Base-by-base conservation (phyloP, 441 rosid species). In the Adansonia gregorii region DNA sequence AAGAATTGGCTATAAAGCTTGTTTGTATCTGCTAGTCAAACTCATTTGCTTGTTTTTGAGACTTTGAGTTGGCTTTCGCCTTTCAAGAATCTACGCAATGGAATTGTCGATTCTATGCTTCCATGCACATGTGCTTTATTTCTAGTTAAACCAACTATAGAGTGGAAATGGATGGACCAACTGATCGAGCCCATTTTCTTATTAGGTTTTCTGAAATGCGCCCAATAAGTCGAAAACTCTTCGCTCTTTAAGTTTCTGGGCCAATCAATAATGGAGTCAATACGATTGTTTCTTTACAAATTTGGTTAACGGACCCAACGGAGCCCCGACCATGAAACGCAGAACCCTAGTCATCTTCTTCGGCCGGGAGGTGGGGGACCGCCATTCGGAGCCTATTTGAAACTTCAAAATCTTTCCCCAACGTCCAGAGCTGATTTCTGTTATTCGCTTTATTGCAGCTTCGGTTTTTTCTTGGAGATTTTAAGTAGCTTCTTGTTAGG, bases 1-100 rank as follows among this genome's bases (percentile, higher is more conserved):
- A 3, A 19, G 52, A 65, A 65, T 64, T n/a, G 31, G 59, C 15
- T 27, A 24, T 6, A 0, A 10, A 24, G 58, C 70, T 10, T 27
- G 52, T 19, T 27, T 19, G 10, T 77, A 79, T 81, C 87, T 73
- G 76, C 80, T 14, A 43, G 87, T 85, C 85, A 85, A 83, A 70
- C 80, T 80, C 83, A 84, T 77, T 75, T 76, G 49, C 61, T 45
- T 63, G 20, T 12, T 71, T 20, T 8, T 2, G 61, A 70, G 74
- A 52, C 74, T 70, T 49, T 15, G 31, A 61, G 55, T 67, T 67
- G 22, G 74, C 67, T 20, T 41, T 15, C 66, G 9, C 67, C 67
- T 20, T 41, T 8, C 66, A 2, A 55, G 68, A 56, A 76, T 67
- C 63, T 56, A 20, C 68, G 31, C 35, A 10, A 48, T 6, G 58